Base-by-base conservation (phyloP, 495 filamentous ascomycete genomes). In the Xylaria venustula region DNA sequence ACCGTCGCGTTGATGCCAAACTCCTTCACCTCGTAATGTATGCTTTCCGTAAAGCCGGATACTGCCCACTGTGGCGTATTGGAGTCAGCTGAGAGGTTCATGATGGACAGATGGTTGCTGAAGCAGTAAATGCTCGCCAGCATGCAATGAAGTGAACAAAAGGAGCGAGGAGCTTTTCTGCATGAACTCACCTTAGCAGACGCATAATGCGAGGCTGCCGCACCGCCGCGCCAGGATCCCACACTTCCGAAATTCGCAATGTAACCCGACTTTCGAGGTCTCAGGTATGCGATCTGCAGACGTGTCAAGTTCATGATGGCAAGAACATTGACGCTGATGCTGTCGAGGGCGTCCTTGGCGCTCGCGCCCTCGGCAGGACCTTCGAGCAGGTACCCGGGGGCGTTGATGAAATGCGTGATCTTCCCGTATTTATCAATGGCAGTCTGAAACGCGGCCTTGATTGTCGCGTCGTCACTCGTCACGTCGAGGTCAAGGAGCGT, bases 291-390 rank as follows among this genome's bases (percentile, higher is more conserved):
- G 0, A 79, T 46, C 11, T 74, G 46, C 25, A 76, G 66, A 3
- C 69, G 71, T 2, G 74, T 74, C 42, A 78, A 64, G 58, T 74
- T 65, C 34, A 77, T 70, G 25, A 71, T 66, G 17, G 75, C 72
- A 65, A 78, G 76, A 56, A 79, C 70, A 48, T 74, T 77, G 26
- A 69, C 63, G 34, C 73, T 69, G 53, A 77, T 70, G 55, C 68
- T 66, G 63, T 67, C 36, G 61, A 69, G 28, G 41, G 63, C 37
- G 49, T 63, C 44, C 14, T 54, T 62, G 64, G 61, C 40, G 64
- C 51, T 23, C 52, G 61, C 48, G 64, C 69, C 63, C 28, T 68
- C 63, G 7, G 47, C 42, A 7, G 57, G 55, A 52, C 54, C 47
- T 34, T 67, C 60, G 46, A 66, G 46, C 2, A 63, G 37, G 45